A percentile compares a stretch with the other conserved stretches of the same genome.
These are phyloP conservation scores for Cinnamomum micranthum DNA, from an alignment of 164 flowering plant genomes.

Conservation along the genomic window DNA sequence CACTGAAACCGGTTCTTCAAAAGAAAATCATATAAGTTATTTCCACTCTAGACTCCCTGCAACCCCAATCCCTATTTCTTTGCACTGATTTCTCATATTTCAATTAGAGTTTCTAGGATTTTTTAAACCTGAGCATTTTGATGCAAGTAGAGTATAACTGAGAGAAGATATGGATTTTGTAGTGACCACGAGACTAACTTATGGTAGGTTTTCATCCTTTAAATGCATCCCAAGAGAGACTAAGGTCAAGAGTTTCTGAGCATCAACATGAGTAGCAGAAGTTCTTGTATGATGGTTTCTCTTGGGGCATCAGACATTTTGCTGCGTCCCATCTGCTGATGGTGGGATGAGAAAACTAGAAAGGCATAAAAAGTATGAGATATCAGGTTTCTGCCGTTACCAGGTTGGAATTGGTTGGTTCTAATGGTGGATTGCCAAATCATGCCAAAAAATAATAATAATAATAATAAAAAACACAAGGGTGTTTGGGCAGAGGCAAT, in stretches of 20 bases:
- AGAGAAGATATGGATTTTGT: not conserved
- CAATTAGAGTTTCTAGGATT: not conserved
- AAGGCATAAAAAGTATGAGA: too few species aligned
- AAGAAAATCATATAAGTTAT: not conserved
- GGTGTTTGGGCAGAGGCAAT: too few species aligned
- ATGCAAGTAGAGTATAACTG: conserved; percentile 4
- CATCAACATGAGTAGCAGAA: conserved; percentile 7
- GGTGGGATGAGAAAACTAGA: conserved; percentile 4
- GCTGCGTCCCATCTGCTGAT: conserved; percentile 21
- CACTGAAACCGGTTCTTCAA: not conserved
- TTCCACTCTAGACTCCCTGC: not conserved
- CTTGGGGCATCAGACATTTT: conserved; percentile 21
- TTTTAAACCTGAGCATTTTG: not conserved
- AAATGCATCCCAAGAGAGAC: conserved; percentile 16
- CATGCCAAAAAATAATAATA: too few species aligned
- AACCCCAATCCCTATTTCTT: not conserved
- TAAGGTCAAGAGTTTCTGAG: conserved; percentile 16
- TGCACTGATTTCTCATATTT: conserved; percentile 1
- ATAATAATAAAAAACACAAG: too few species aligned
- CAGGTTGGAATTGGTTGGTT: too few species aligned
- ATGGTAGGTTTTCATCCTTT: conserved; percentile 46
- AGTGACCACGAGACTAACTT: conserved; percentile 13
- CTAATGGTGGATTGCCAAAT: too few species aligned
- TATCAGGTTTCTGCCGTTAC: too few species aligned
- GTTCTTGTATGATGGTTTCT: conserved; percentile 15